Conservation (phyloP, 1,284 basidiomycete species). For the Leccinum laetum region DNA sequence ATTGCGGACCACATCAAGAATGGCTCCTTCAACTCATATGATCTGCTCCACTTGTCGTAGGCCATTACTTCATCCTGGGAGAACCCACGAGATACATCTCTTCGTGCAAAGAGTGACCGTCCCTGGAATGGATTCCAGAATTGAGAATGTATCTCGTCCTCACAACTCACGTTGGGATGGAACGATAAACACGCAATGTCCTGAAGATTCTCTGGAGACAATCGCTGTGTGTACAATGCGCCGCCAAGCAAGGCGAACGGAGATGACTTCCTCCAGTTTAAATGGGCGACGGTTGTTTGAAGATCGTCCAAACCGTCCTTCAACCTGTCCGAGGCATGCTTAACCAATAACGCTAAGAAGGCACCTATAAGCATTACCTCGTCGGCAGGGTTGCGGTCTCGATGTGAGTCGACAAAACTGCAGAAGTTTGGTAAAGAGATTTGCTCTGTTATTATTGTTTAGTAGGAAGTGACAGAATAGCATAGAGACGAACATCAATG, state of each 20-base stretch:
- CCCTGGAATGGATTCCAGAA: slow-evolving; percentile 12
- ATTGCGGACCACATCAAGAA: slow-evolving; percentile 37
- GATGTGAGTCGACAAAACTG: slow-evolving; percentile 65
- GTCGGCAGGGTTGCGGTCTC: slow-evolving; percentile 66
- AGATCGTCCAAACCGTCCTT: slow-evolving; percentile 44
- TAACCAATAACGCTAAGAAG: background rate
- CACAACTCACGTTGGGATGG: slow-evolving; percentile 23
- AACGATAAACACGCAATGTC: slow-evolving; percentile 47
- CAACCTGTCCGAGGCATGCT: slow-evolving; percentile 33
- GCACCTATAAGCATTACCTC: slow-evolving; percentile 42
- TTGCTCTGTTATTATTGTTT: slow-evolving; percentile 33
- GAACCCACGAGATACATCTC: slow-evolving; percentile 60
- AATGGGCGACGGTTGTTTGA: slow-evolving; percentile 43
- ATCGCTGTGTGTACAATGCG: slow-evolving; percentile 42
- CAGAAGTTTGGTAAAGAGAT: slow-evolving; percentile 56
- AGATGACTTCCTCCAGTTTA: slow-evolving; percentile 55
- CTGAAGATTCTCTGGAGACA: slow-evolving; percentile 26
- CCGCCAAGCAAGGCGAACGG: slow-evolving; percentile 63
- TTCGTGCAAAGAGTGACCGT: slow-evolving; percentile 37
- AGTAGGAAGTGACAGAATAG: slow-evolving; percentile 6
- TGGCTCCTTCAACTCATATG: slow-evolving; percentile 31
- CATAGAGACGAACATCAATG: slow-evolving; percentile 35
- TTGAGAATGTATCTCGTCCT: background rate
- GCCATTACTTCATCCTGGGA: slow-evolving; percentile 33
- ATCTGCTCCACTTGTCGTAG: slow-evolving; percentile 40